Base-by-base conservation (phyloP, 495 filamentous ascomycete genomes). In the Hypoxylon lenormandii region DNA sequence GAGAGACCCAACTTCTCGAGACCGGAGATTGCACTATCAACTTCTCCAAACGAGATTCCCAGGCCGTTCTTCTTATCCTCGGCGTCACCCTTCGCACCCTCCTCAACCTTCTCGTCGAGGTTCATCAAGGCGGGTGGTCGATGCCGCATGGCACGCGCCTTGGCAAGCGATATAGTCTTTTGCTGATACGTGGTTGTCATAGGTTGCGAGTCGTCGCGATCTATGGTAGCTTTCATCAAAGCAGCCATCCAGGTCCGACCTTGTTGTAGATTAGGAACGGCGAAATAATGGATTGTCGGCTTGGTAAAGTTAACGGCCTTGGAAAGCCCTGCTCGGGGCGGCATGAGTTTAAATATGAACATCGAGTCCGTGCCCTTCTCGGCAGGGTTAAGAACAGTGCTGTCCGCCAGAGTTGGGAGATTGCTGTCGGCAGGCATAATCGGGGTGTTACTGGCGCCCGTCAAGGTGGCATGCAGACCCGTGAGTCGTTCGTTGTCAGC, bases 291-390 rank as follows among this genome's bases (percentile, higher is more conserved):
- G 16, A 97, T 90, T 0, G 93, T 92, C 4, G 94, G 96, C 74
- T 96, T 97, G 5, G 96, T 99, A 79, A 98, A 98, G 60, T 92
- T 96, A 50, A 99, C 94, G 4, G 91, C 94, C 59, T 92, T 92
- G 1, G 92, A 90, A 21, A 94, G 86, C n/a, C 93, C 93, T 16
- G 87, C 85, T 59, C 93, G 91, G 3, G 96, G 96, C 1, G 96
- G 95, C 6, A 97, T 89, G 18, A 99, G 89, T 78, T 98, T 99
- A 86, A 99, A 99, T 74, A 97, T 97, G 82, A 99, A 99, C 74
- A 92, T 89, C 0, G 85, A 77, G 55, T 88, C 88, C 59, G 80
- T 67, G 30, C 81, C 77, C 53, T 75, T 82, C 57, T 81, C 76
- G 5, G 78, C 78, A 16, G 80, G 78, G 7, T 77, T 79, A 11